Evolutionary conservation across 495 filamentous ascomycete genomes (phyloP).

Genomic region (Jackrogersella multiformis): DNA sequence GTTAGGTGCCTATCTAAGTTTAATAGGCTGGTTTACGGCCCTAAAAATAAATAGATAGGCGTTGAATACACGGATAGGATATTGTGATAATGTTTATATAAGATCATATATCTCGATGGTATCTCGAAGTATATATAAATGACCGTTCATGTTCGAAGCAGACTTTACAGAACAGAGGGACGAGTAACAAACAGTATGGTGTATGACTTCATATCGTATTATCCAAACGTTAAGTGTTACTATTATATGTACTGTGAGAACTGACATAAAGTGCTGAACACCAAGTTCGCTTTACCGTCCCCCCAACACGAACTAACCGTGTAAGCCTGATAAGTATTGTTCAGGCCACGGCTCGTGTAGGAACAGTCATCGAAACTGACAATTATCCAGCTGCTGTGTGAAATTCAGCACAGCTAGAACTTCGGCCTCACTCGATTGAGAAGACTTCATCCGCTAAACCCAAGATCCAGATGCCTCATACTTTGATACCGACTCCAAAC

Average conservation of each 20-base stretch:
- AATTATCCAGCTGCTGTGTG: constrained; percentile 1
- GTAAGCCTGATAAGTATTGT: background rate
- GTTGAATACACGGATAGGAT: background rate
- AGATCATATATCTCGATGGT: too few relatives aligned
- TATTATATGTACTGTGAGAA: constrained; percentile 34
- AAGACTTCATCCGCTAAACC: constrained; percentile 14
- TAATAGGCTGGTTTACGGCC: too few relatives aligned
- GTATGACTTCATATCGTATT: constrained; percentile 27
- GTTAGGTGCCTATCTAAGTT: too few relatives aligned
- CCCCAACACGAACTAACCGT: background rate
- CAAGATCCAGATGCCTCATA: constrained; percentile 23
- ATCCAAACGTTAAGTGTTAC: constrained; percentile 21
- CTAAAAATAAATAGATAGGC: too few relatives aligned
- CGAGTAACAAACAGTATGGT: background rate
- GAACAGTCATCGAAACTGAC: background rate
- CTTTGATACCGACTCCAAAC: constrained; percentile 33
- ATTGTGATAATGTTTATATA: background rate
- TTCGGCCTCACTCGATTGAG: background rate
- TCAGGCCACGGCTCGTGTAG: background rate
- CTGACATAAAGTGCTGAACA: constrained; percentile 11
- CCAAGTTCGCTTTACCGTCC: background rate
- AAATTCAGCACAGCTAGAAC: background rate
- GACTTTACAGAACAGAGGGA: background rate
- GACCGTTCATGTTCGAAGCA: background rate
- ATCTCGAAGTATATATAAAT: background rate